phyloP scores from a whole-genome alignment of 768 basidiomycete genomes.

The Udeniomyces megalosporus region DNA sequence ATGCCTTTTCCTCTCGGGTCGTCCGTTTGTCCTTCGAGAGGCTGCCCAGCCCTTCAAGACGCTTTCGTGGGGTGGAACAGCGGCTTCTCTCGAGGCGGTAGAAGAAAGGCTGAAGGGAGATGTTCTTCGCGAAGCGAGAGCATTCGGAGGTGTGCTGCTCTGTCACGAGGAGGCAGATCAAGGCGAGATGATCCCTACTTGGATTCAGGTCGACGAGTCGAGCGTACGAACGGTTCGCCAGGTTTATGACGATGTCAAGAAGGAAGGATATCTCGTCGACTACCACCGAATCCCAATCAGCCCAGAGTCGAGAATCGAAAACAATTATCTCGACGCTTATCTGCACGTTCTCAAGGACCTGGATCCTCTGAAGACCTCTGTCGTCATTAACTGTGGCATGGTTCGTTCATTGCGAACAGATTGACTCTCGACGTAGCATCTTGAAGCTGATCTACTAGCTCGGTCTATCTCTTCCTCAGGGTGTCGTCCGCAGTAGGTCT shows the following conservation, averaged over 20 bases:
- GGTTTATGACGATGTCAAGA: slow-evolving; percentile 62
- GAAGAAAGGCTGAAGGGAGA: slow-evolving; percentile 71
- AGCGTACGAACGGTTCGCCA: slow-evolving; percentile 80
- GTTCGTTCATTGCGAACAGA: too few relatives aligned
- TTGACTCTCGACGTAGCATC: too few relatives aligned
- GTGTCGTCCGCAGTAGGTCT: background rate
- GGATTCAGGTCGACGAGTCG: slow-evolving; percentile 70
- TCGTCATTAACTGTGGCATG: slow-evolving; percentile 94
- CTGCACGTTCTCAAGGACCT: slow-evolving; percentile 27
- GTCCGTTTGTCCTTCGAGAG: slow-evolving; percentile 49
- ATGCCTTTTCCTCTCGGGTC: slow-evolving; percentile 28
- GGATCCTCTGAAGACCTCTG: slow-evolving; percentile 61
- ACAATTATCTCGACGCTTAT: slow-evolving; percentile 93
- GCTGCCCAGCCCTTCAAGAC: slow-evolving; percentile 7
- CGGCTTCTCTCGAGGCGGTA: slow-evolving; percentile 85
- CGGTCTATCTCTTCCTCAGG: slow-evolving; percentile 25
- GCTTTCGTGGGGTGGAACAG: slow-evolving; percentile 24
- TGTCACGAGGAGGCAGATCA: slow-evolving; percentile 48
- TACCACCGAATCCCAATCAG: slow-evolving; percentile 92
- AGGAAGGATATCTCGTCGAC: slow-evolving; percentile 84
- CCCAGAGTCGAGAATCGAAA: slow-evolving; percentile 79
- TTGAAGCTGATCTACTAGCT: too few relatives aligned
- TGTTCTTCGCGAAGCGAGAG: slow-evolving; percentile 65
- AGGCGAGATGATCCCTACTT: slow-evolving; percentile 33
- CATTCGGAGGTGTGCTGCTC: slow-evolving; percentile 75